These are phyloP conservation scores for Sugiyamaella grinbergsii DNA, from an alignment of 1,139 yeast genomes.

Conservation along the genomic window DNA sequence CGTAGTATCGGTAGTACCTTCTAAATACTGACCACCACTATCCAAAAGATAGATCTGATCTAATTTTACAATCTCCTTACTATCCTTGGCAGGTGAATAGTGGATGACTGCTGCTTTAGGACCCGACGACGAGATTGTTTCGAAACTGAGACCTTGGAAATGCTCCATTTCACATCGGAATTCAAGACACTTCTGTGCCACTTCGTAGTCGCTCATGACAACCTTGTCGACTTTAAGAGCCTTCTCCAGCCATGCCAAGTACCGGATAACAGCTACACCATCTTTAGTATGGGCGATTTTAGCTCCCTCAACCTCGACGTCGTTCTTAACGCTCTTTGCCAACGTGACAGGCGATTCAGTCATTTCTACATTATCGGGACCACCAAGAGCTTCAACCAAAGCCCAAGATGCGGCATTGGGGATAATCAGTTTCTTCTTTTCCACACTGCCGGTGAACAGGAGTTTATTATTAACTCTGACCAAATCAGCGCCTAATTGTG, in stretches of 20 bases:
- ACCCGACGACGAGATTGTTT: constrained; percentile 91
- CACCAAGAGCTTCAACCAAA: constrained; percentile 57
- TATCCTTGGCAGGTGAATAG: constrained; percentile 70
- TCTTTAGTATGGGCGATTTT: constrained; percentile 79
- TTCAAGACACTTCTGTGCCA: constrained; percentile 64
- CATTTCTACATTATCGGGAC: constrained; percentile 48
- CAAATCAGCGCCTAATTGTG: constrained; percentile 44
- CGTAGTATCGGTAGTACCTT: constrained; percentile 96
- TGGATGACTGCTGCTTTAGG: constrained; percentile 93
- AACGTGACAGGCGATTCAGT: constrained; percentile 63
- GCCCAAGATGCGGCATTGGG: constrained; percentile 83
- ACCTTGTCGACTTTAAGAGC: constrained; percentile 55
- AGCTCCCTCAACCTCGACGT: constrained; percentile 73
- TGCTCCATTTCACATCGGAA: constrained; percentile 57
- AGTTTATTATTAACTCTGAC: constrained; percentile 20
- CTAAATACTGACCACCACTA: constrained; percentile 90
- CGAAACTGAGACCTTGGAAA: constrained; percentile 84
- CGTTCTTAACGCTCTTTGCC: constrained; percentile 78
- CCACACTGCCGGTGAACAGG: constrained; percentile 7
- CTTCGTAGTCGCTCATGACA: constrained; percentile 74
- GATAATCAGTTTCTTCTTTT: constrained; percentile 50
- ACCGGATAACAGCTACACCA: constrained; percentile 77
- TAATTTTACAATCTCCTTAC: constrained; percentile 70
- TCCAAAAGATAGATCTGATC: constrained; percentile 81
- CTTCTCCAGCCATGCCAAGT: constrained; percentile 84